Conservation (phyloP, 306 rosid genomes). For the Cucumis melo region DNA sequence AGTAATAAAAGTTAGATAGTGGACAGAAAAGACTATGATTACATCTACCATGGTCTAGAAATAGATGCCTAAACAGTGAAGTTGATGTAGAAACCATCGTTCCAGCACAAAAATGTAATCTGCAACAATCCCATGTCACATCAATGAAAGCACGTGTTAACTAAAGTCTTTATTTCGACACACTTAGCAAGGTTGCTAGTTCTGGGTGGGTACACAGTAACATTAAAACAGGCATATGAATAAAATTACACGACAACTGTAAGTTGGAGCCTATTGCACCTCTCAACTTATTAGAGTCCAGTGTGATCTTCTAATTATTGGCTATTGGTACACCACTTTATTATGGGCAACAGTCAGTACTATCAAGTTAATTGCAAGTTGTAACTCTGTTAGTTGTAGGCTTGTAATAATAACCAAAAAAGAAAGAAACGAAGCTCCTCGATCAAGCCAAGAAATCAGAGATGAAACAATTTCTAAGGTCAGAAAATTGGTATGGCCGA, state of each 20-base stretch:
- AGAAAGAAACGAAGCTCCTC: too few species aligned
- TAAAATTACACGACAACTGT: neutral
- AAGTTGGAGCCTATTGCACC: neutral
- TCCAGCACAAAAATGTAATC: neutral
- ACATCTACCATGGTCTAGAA: neutral
- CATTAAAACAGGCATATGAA: neutral
- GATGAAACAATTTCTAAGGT: too few species aligned
- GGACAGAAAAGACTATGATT: neutral
- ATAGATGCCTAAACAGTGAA: neutral
- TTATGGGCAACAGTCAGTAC: neutral
- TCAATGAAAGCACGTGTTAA: neutral
- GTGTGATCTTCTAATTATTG: neutral
- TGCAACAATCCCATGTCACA: neutral
- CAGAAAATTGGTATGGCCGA: too few species aligned
- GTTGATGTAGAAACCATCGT: neutral
- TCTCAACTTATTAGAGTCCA: neutral
- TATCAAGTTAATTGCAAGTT: neutral
- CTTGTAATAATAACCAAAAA: too few species aligned
- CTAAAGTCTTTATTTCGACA: neutral
- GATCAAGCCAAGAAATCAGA: too few species aligned
- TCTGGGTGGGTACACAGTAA: neutral
- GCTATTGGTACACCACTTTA: neutral
- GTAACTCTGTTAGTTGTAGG: neutral
- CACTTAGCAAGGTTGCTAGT: neutral
- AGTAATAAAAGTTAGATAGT: neutral